Percentiles rank a stretch among this genome's conserved stretches.
These are phyloP conservation scores for Uncinocarpus reesii DNA, from an alignment of 2,329 filamentous ascomycete genomes.

Conservation along the genomic window DNA sequence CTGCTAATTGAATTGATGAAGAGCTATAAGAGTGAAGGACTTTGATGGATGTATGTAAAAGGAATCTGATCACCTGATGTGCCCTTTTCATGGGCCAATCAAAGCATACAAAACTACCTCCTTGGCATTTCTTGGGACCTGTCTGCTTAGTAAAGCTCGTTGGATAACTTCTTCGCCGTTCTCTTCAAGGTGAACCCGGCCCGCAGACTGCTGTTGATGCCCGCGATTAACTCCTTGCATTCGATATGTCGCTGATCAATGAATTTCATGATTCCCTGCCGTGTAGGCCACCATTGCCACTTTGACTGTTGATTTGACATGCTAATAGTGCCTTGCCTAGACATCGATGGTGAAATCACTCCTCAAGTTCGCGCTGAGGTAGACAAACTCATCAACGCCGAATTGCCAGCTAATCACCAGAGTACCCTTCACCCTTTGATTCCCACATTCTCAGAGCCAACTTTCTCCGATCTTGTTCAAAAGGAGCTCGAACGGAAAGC, in stretches of 20 bases:
- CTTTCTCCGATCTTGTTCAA: constrained; percentile 56
- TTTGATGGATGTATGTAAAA: too few species aligned
- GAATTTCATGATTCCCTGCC: constrained; percentile 70
- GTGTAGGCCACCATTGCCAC: constrained; percentile 45
- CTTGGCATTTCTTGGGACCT: too few species aligned
- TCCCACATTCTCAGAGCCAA: constrained; percentile 42
- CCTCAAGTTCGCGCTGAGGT: constrained; percentile 52
- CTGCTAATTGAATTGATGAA: too few species aligned
- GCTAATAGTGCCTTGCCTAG: constrained; percentile 36
- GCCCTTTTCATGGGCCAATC: too few species aligned
- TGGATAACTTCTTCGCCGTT: too few species aligned
- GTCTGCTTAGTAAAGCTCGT: too few species aligned
- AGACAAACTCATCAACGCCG: constrained; percentile 57
- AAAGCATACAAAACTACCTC: too few species aligned
- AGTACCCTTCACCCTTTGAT: constrained; percentile 50
- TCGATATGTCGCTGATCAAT: constrained; percentile 55
- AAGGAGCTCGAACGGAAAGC: constrained; percentile 60
- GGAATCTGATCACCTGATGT: too few species aligned
- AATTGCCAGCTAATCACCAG: constrained; percentile 45
- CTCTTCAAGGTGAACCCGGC: too few species aligned
- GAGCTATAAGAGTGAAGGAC: too few species aligned
- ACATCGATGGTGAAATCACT: constrained; percentile 69
- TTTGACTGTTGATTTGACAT: neutral
- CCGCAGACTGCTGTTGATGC: too few species aligned
- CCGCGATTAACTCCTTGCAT: too few species aligned